Conservation (phyloP, 2,329 filamentous ascomycete genomes). For the Cytospora leucostoma region DNA sequence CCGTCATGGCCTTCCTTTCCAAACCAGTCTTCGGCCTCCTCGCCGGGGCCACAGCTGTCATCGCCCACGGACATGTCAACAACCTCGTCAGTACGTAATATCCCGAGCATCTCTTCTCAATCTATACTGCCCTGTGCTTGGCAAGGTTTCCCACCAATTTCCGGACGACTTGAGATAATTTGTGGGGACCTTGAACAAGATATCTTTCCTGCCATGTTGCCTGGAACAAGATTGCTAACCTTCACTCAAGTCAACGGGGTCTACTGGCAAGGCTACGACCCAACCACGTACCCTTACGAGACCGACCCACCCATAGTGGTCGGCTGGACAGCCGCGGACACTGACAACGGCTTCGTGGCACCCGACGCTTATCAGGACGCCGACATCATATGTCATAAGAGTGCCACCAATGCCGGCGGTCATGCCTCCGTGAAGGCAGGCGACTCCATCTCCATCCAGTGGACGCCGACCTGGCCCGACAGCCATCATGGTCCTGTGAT, state of each 20-base stretch:
- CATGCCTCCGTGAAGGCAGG: conserved; percentile 37
- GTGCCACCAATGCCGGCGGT: conserved; percentile 34
- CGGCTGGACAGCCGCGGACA: conserved; percentile 21
- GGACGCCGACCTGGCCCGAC: conserved; percentile 25
- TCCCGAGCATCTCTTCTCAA: neutral
- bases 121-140: neutral
- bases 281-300: conserved; percentile 12
- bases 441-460: conserved; percentile 31
- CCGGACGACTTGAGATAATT: neutral
- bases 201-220: neutral
- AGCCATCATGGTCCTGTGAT: conserved; percentile 36
- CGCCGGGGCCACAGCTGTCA: conserved; percentile 7
- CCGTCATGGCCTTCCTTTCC: conserved; percentile 6
- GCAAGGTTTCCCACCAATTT: neutral
- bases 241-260: conserved; percentile 17
- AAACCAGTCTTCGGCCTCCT: conserved; percentile 5
- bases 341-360: conserved; percentile 44
- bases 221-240: neutral
- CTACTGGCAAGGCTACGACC: conserved; percentile 24
- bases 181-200: neutral
- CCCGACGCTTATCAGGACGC: conserved; percentile 36
- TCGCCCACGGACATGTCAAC: conserved; percentile 24
- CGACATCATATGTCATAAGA: conserved; percentile 43
- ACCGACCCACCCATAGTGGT: conserved; percentile 20
- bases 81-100: conserved; percentile 21